Conservation (phyloP, 1,284 basidiomycete species). For the Tylopilus sp. region DNA sequence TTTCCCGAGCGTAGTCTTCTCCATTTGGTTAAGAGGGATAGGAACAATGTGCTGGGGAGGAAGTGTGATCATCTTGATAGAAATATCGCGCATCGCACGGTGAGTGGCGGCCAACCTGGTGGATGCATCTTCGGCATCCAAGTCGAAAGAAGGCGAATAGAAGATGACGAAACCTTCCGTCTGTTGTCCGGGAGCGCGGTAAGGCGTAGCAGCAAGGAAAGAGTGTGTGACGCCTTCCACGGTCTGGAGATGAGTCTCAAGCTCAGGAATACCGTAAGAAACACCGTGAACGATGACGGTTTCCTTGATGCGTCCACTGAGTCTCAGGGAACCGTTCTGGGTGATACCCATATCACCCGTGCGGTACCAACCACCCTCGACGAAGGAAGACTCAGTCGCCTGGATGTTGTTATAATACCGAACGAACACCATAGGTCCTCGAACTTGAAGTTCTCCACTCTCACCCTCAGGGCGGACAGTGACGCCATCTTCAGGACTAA, state of each 20-base stretch:
- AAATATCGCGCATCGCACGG: too few relatives aligned
- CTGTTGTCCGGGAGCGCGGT: too few relatives aligned
- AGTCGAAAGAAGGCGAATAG: too few relatives aligned
- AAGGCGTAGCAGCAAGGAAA: too few relatives aligned
- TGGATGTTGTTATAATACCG: constrained; percentile 43
- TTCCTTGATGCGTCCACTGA: constrained; percentile 42
- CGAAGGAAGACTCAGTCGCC: constrained; percentile 44
- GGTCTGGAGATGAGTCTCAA: constrained; percentile 40
- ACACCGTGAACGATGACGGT: too few relatives aligned
- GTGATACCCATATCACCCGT: constrained; percentile 40
- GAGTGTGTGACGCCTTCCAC: constrained; percentile 37
- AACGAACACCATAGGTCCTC: constrained; percentile 41
- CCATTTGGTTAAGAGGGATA: constrained; percentile 30
- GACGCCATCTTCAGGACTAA: constrained; percentile 33
- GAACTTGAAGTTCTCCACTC: constrained; percentile 41
- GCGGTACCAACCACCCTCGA: constrained; percentile 43
- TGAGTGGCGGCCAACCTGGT: constrained; percentile 18
- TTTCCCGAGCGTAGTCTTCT: constrained; percentile 36
- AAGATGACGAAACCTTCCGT: too few relatives aligned
- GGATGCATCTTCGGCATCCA: constrained; percentile 22
- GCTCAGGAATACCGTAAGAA: constrained; percentile 38
- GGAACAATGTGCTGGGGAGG: constrained; percentile 29
- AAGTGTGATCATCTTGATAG: constrained; percentile 29
- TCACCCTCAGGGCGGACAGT: constrained; percentile 28
- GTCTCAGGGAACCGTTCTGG: constrained; percentile 33